Base-by-base conservation (phyloP, 2,329 filamentous ascomycete genomes). In the Diplocarpon mali region DNA sequence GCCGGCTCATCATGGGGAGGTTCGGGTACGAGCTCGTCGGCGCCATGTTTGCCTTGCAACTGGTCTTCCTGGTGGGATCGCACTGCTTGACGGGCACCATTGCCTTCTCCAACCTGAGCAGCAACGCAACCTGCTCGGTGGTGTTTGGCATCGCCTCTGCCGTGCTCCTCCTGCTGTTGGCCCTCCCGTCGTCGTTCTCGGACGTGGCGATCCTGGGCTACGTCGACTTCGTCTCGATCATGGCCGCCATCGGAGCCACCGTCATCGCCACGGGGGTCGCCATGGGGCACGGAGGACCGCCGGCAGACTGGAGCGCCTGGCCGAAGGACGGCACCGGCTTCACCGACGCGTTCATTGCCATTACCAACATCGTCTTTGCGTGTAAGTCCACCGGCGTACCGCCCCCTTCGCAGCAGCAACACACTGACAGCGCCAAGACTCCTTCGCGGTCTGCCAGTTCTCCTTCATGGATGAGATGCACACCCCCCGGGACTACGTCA, bases 31-130 rank as follows among this genome's bases (percentile, higher is more conserved):
- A 76, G 51, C 48, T 80, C 28, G 62, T 76, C 40, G 74, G 72
- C 3, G 57, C 65, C 13, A 69, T 65, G 6, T 71, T 74, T 52
- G 60, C 70, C 5, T 56, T 79, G 16, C 70, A 79, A 52, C 62
- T 80, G 13, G 60, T 79, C n/a, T 79, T 80, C 61, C 67, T 78
- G 52, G 75, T 78, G 66, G 74, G 69, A 13, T 75, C 73, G 27
- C 78, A 82, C 57, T 63, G 79, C 27, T 63, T 80, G 47, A 76
- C 74, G 0, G 78, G 78, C 55, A 68, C 67, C n/a, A 73, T 79
- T 50, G 74, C 74, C 45, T 68, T 79, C 61, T 75, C 76, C 48
- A 71, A 68, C 3, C 61, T 80, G 42, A 77, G 73, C 1, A 59
- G 67, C 4, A 69, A 76, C 54, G 69, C 64, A 1, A 65, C 68